Conservation (phyloP, 1,284 basidiomycete genomes). For the Cutaneotrichosporon sp. region DNA sequence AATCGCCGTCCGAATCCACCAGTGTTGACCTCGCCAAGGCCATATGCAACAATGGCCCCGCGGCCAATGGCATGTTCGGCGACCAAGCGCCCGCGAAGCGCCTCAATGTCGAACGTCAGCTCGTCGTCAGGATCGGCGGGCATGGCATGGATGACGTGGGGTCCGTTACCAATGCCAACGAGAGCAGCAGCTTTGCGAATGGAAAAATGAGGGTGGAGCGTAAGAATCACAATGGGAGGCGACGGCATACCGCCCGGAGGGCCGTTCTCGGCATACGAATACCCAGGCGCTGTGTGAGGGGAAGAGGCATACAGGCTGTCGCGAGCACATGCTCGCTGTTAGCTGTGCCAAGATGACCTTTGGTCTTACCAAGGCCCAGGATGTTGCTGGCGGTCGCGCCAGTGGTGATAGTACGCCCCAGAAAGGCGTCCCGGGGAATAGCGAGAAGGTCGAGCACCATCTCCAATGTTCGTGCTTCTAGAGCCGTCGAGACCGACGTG, state of each 20-base stretch:
- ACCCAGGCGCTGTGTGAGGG: not conserved
- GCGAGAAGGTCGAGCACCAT: conserved; percentile 50
- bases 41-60: conserved; percentile 48
- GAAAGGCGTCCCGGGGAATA: conserved; percentile 41
- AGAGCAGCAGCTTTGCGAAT: conserved; percentile 51
- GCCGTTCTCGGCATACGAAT: conserved; percentile 46
- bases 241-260: conserved; percentile 30
- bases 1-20: conserved; percentile 47
- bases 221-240: conserved; percentile 45
- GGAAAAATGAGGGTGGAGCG: conserved; percentile 49
- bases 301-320: conserved; percentile 32
- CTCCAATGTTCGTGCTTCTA: conserved; percentile 49
- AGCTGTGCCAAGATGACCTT: not conserved
- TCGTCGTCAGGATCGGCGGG: conserved; percentile 26
- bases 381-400: conserved; percentile 54
- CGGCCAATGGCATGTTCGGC: conserved; percentile 29
- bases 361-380: conserved; percentile 44
- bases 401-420: conserved; percentile 51
- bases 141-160: conserved; percentile 44
- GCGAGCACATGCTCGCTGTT: conserved; percentile 40
- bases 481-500: conserved; percentile 45
- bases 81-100: conserved; percentile 40
- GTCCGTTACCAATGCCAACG: conserved; percentile 49
- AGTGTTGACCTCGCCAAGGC: conserved; percentile 54
- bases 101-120: conserved; percentile 46